phyloP scores from a whole-genome alignment of 2,329 filamentous ascomycete species.

The Zasmidium cellare region DNA sequence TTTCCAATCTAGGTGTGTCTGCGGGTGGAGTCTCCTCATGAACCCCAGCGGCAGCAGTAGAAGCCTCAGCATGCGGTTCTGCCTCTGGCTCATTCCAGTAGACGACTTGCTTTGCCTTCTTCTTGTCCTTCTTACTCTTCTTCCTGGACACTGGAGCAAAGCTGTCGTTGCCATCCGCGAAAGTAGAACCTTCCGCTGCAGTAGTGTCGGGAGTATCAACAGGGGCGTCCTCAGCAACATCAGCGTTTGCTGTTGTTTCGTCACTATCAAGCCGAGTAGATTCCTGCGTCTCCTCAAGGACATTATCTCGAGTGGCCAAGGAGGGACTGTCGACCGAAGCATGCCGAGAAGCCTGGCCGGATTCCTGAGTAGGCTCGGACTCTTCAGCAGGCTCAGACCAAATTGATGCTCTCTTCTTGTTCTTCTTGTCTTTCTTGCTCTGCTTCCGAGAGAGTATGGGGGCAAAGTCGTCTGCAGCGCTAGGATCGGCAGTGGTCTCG shows the following conservation, averaged over 20 bases:
- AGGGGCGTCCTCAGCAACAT: not conserved
- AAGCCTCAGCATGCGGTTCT: not conserved
- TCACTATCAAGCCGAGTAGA: not conserved
- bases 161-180: not conserved
- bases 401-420: constrained; percentile 24
- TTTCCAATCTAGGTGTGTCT: not conserved
- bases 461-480: not conserved
- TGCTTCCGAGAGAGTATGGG: constrained; percentile 5
- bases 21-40: not conserved
- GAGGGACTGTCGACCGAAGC: constrained; percentile 3
- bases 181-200: not conserved
- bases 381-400: not conserved
- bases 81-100: constrained; percentile 7
- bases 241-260: not conserved
- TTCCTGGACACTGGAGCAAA: constrained; percentile 13
- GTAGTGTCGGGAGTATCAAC: not conserved
- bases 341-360: not conserved
- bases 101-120: constrained; percentile 12
- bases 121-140: constrained; percentile 26
- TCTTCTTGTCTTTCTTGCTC: constrained; percentile 32
- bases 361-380: not conserved
- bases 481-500: not conserved
- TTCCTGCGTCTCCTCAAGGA: not conserved
- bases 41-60: not conserved
- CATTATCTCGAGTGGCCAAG: not conserved